Conservation (phyloP, 768 basidiomycete genomes). For the Suillus fuscotomentosus region DNA sequence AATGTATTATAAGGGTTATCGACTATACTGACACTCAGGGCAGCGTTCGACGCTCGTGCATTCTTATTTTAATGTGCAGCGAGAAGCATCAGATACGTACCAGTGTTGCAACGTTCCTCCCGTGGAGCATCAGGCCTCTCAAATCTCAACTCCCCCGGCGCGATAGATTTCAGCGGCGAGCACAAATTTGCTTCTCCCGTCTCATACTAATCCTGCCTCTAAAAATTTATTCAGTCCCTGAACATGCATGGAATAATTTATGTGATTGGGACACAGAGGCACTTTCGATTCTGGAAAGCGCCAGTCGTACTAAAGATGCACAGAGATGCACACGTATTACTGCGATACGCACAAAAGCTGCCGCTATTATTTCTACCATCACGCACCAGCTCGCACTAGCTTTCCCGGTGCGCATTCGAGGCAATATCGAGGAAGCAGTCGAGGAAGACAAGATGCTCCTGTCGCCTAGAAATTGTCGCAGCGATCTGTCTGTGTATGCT, state of each 20-base stretch:
- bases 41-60: too few relatives aligned
- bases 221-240: neutral
- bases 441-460: constrained; percentile 8
- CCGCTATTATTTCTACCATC: constrained; percentile 13
- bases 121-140: too few relatives aligned
- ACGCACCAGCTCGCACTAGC: constrained; percentile 11
- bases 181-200: neutral
- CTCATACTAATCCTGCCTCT: neutral
- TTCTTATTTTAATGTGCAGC: too few relatives aligned
- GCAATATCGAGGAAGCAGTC: constrained; percentile 11
- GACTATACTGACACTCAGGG: too few relatives aligned
- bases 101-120: too few relatives aligned
- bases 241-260: neutral
- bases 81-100: too few relatives aligned
- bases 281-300: neutral
- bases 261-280: neutral
- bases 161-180: neutral
- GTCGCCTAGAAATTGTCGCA: neutral
- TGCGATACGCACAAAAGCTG: constrained; percentile 1
- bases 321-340: neutral
- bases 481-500: constrained; percentile 16
- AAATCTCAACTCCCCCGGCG: neutral
- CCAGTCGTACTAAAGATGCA: neutral
- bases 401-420: constrained; percentile 7
- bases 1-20: too few relatives aligned